These are phyloP conservation scores for Cochlearia excelsa DNA, from an alignment of 345 rosid species.

Conservation along the genomic window DNA sequence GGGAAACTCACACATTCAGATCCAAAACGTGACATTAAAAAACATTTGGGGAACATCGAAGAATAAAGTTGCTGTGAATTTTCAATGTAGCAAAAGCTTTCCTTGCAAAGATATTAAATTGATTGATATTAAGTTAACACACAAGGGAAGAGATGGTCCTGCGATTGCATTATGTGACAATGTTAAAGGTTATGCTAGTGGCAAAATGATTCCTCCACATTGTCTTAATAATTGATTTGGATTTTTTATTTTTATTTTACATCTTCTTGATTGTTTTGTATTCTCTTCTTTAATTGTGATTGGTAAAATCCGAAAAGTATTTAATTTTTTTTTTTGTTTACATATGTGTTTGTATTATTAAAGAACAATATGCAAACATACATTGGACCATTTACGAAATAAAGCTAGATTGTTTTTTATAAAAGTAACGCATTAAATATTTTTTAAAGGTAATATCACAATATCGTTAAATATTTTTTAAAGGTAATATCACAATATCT, in stretches of 20 bases:
- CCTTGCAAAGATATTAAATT: too few species aligned
- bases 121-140: too few species aligned
- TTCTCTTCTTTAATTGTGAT: background rate
- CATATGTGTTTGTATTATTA: background rate
- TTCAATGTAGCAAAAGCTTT: too few species aligned
- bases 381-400: background rate
- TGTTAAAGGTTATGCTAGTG: too few species aligned
- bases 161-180: too few species aligned
- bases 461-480: background rate
- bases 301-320: too few species aligned
- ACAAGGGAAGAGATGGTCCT: too few species aligned
- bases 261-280: background rate
- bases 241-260: too few species aligned
- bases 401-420: background rate
- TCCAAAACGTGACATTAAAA: slow-evolving; percentile 25
- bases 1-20: slow-evolving; percentile 31
- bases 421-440: background rate
- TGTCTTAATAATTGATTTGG: too few species aligned
- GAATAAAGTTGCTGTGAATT: slow-evolving; percentile 24
- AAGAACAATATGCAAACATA: background rate
- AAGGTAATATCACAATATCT: background rate
- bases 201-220: too few species aligned
- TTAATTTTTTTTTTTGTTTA: background rate
- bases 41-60: slow-evolving; percentile 34
- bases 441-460: background rate